Base-by-base conservation (phyloP, 2,329 filamentous ascomycete genomes). In the Colletotrichum musicola region DNA sequence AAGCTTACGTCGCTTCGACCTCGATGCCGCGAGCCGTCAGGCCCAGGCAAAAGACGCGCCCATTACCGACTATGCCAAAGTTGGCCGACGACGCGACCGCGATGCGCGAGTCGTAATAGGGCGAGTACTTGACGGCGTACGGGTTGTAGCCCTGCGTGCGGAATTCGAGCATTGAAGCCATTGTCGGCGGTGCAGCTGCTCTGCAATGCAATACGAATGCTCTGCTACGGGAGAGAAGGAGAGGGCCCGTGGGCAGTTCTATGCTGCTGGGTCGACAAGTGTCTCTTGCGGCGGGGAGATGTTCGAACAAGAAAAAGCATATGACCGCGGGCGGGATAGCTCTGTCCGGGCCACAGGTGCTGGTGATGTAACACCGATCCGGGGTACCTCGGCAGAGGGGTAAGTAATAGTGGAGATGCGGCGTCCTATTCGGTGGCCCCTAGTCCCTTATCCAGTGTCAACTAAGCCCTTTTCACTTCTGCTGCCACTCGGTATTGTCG, bases 51-150 rank as follows among this genome's bases (percentile, higher is more conserved):
- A 93, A 98, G 1, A 98, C 82, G 50, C 95, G 90, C 12, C 96
- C 96, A 83, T 99, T 99, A 55, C 96, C 96, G 42, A 99, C 95
- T 46, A 99, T 92, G 46, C 96, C 96, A 82, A 96, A 99, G 84
- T 99, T 98, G 72, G 95, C 90, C n/a, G 94, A 92, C 1, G 93
- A 88, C 35, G 93, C 93, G 75, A 98, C 94, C 65, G 95, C 95
- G 72, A 99, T 90, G 71, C 95, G 91, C 73, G 93, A 96, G 83
- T 98, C 96, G 84, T 97, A 97, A 84, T 98, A 99, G 6, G 96
- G 96, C 64, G 95, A 98, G 86, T 98, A 99, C 82, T 98, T 97
- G 81, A 98, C 94, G 74, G 93, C 93, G 82, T 97, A 98, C 75
- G 95, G 95, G 81, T 98, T 97, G 87, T 90, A 98, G 76, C 96